Evolutionary conservation across 371 early-diverging fungal species (phyloP).

Genomic region (Syncephalastrum sp.): DNA sequence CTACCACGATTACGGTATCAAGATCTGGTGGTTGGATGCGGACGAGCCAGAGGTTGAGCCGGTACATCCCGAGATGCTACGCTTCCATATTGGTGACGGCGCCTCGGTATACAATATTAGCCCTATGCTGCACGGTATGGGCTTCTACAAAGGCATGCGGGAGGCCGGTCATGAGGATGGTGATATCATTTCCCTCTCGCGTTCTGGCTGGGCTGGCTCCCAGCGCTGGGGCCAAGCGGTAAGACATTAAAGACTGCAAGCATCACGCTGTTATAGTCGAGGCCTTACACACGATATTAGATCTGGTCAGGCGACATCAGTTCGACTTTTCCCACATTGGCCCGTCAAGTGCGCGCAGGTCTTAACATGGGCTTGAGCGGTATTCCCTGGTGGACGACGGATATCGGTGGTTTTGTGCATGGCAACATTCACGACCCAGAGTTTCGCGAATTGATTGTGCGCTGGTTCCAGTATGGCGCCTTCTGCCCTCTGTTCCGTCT

Average conservation of each 20-base stretch:
- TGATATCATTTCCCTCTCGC: conserved; percentile 16
- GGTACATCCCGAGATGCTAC: conserved; percentile 18
- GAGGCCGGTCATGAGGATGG: conserved; percentile 14
- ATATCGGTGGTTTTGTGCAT: conserved; percentile 24
- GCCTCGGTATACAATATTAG: conserved; percentile 12
- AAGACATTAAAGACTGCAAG: too few species aligned
- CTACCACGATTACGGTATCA: conserved; percentile 15
- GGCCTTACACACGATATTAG: too few species aligned
- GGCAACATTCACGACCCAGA: conserved; percentile 20
- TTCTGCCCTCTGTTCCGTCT: conserved; percentile 23
- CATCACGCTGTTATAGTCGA: too few species aligned
- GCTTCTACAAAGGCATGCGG: conserved; percentile 16
- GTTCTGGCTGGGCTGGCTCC: conserved; percentile 20
- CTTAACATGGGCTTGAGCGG: conserved; percentile 19
- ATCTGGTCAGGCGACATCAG: conserved; percentile 19
- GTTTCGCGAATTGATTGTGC: conserved; percentile 16
- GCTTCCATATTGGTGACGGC: conserved; percentile 18
- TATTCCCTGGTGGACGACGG: conserved; percentile 23
- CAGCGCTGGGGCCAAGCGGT: conserved; percentile 17
- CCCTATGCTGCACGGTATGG: conserved; percentile 16
- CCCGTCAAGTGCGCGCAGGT: conserved; percentile 19
- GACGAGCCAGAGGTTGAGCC: conserved; percentile 16
- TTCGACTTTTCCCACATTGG: conserved; percentile 11
- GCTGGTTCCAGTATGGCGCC: conserved; percentile 24
- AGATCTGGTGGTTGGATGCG: conserved; percentile 18